Evolutionary conservation across 1,139 yeast genomes (phyloP), one percentile per base, ranked within the genome.

Genomic region (Scheffersomyces titani): DNA sequence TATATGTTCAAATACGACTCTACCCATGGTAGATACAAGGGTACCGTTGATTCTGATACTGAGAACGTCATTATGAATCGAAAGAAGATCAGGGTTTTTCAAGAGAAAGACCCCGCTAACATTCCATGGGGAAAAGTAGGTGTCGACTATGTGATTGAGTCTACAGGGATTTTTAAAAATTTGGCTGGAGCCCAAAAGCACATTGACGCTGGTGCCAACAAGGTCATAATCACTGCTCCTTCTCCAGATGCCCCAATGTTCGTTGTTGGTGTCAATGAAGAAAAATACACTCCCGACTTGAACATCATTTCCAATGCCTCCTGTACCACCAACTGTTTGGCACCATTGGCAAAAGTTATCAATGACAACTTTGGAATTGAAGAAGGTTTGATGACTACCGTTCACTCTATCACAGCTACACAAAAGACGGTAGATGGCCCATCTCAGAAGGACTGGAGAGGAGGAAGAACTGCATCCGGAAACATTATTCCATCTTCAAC

Each of bases 1-100:
- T 65, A 65, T 65, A 65, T 65, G 69, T 65, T 65, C 67, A 65
- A 65, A 66, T 65, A 65, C 62, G 69, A 65, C 64, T 65, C 69
- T 54, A 65, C 69, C 56, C 69, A 65, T 65, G 65, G 69, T 54
- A 56, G 55, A 55, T 65, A 53, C 63, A 51, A 59, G 47, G 67
- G 68, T 51, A 64, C 63, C 51, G 68, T 65, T 44, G 53, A 54
- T 47, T 56, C 61, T 49, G 60, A 63, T 57, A 65, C 59, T 51
- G 63, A 61, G 57, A 57, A 57, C 59, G 57, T 65, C 57, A 55
- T 65, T 52, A 61, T 65, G 50, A 63, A 62, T 60, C 68, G 68
- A 47, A 54, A 58, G 46, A 54, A 57, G 57, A 65, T 65, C 60
- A 59, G 63, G 57, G 67, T 64, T 18, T 65, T 61, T 57, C 65